Conservation (phyloP, 179 eudicot genomes). For the Spergularia azorica region DNA sequence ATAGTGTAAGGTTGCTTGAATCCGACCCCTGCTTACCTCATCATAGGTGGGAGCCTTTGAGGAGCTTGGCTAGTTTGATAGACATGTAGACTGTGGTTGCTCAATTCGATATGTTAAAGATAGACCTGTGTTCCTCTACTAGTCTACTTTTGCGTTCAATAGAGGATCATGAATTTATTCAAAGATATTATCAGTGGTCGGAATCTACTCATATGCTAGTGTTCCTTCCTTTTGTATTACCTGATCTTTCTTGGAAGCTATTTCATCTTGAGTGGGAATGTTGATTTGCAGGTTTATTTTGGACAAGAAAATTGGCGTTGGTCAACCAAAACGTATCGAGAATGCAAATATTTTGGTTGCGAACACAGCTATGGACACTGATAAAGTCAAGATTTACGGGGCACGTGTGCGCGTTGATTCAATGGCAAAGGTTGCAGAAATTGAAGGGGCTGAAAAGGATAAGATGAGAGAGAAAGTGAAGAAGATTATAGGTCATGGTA, state of each 20-base stretch:
- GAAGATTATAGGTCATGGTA: constrained; percentile 90
- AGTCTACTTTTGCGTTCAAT: neutral
- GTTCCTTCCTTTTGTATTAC: neutral
- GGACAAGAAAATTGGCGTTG: constrained; percentile 97
- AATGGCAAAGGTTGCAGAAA: constrained; percentile 96
- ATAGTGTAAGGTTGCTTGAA: no score
- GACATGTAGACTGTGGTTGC: neutral
- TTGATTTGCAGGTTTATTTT: constrained; percentile 66
- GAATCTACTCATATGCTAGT: neutral
- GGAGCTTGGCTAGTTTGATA: no score
- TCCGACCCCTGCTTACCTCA: no score
- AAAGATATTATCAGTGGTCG: neutral
- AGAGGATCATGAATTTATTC: neutral
- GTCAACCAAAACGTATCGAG: constrained; percentile 96
- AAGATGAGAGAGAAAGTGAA: constrained; percentile 97
- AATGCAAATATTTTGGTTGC: constrained; percentile 97
- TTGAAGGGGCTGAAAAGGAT: constrained; percentile 93
- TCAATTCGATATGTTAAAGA: neutral
- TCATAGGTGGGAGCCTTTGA: no score
- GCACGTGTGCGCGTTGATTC: constrained; percentile 99
- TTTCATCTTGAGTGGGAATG: neutral
- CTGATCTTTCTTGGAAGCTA: neutral
- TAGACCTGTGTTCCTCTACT: neutral
- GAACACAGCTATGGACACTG: constrained; percentile 99
- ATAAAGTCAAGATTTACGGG: constrained; percentile 96